Conservation (phyloP, 306 rosid genomes). For the Cucurbita maxima region DNA sequence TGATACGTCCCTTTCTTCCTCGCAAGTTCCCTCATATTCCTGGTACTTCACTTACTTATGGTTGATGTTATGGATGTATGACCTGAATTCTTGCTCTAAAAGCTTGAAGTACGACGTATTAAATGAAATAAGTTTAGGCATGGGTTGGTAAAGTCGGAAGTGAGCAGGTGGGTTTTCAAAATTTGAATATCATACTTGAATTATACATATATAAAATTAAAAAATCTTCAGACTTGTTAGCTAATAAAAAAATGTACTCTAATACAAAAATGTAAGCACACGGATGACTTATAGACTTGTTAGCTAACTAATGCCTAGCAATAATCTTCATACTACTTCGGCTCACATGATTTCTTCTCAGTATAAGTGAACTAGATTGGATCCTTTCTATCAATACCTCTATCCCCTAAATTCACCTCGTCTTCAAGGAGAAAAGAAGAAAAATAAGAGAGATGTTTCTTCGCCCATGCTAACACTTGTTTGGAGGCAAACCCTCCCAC, state of each 20-base stretch:
- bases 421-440: neutral
- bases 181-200: neutral
- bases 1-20: slow-evolving; percentile 29
- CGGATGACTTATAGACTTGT: neutral
- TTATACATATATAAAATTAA: neutral
- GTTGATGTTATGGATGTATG: neutral
- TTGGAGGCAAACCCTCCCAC: neutral
- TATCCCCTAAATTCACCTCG: neutral
- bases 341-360: neutral
- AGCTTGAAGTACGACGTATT: neutral
- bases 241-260: neutral
- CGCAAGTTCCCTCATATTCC: slow-evolving; percentile 44
- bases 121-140: neutral
- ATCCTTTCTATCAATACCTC: neutral
- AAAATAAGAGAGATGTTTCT: neutral
- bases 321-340: neutral
- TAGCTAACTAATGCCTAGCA: neutral
- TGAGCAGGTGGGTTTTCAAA: neutral
- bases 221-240: too few species aligned
- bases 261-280: neutral
- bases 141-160: neutral
- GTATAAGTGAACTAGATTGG: neutral
- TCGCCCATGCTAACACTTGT: neutral
- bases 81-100: neutral
- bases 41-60: slow-evolving; percentile 16